Evolutionary conservation across 148 eudicot species (phyloP), one percentile per base, ranked within the genome.

Genomic region (Rhododendron ferrugineum): DNA sequence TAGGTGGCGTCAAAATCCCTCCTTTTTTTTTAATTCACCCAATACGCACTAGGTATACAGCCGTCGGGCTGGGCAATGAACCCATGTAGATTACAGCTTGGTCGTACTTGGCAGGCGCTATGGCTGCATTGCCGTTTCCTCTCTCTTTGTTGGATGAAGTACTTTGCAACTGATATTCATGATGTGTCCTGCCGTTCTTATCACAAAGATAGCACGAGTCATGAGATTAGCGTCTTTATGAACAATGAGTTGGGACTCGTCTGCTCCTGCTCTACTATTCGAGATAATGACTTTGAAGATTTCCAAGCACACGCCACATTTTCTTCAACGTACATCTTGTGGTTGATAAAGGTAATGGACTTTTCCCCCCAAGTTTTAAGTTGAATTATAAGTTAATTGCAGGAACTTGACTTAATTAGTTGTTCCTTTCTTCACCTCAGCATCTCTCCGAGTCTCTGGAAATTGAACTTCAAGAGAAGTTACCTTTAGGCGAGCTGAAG

Each of bases 41-140:
- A 66, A 26, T 26, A n/a, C 26, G 81, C 16, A 23, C 32, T 78
- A 46, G 36, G 81, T n/a, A 32, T 78, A 47, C 20, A 46, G 56
- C 15, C 81, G 10, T 77, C 28, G 9, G 22, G 66, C 11, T 79
- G 68, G 26, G 23, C 66, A 11, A 56, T 22, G 72, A 58, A 36
- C 28, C 46, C 30, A n/a, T 40, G 15, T 26, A 18, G 40, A 34
- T 83, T 78, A 46, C 52, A 3, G 22, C 34, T 15, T 72, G 79
- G 37, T 82, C 46, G n/a, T 85, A n/a, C 66, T 85, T 88, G 66
- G 73, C 90, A 95, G 98, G 93, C 98, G 11, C 82, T 96, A 74
- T 96, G 98, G 98, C 95, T 94, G 84, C 95, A 94, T 85, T 98
- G 98, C 20, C 95, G 98, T 30, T 94, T 93, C 87, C 92, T 96